Evolutionary conservation across 441 rosid species (phyloP), one percentile per base, ranked within the genome.

Genomic region (Rhodomyrtus psidioides): DNA sequence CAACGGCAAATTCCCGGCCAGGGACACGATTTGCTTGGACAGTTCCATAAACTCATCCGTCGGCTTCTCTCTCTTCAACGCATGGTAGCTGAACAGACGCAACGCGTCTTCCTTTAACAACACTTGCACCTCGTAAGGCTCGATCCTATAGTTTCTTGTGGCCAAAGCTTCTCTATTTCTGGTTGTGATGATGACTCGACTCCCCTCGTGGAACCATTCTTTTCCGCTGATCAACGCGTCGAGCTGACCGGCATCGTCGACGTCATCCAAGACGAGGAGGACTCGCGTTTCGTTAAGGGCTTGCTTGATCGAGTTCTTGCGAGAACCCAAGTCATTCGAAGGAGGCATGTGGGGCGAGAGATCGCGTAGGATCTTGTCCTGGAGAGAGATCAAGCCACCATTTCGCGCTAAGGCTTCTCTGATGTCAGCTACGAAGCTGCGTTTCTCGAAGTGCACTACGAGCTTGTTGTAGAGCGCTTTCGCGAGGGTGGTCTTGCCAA

Each of bases 401-500:
- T 60, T 81, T 15, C 17, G 81, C 44, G 42, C 53, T 30, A 90
- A 92, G 56, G 26, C 87, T 88, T 93, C 98, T 85, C 94, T 87
- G 19, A 95, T 87, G 58, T 90, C 88, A 54, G 90, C 60, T 53
- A 94, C 86, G 75, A 94, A 94, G 70, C 90, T 87, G 58, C 92
- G 89, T 1, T 34, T 56, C 55, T 87, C 28, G 21, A 92, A 95
- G 54, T 86, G 83, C 6, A 24, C 55, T 0, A 89, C 55, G 1
- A 95, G 84, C 87, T 90, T 92, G 87, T 93, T 95, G 59, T 87
- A 95, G 9, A 91, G 85, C 42, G 92, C 91, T 87, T 90, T 92
- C 16, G 94, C 91, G 82, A 94, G 91, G 6, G 96, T 92, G 4
- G 98, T 91, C 88, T 95, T 95, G 42, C 98, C 96, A 54, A 93